Evolutionary conservation across 495 filamentous ascomycete species (phyloP), one percentile per base, ranked within the genome.

Genomic region (Cetradonia linearis): DNA sequence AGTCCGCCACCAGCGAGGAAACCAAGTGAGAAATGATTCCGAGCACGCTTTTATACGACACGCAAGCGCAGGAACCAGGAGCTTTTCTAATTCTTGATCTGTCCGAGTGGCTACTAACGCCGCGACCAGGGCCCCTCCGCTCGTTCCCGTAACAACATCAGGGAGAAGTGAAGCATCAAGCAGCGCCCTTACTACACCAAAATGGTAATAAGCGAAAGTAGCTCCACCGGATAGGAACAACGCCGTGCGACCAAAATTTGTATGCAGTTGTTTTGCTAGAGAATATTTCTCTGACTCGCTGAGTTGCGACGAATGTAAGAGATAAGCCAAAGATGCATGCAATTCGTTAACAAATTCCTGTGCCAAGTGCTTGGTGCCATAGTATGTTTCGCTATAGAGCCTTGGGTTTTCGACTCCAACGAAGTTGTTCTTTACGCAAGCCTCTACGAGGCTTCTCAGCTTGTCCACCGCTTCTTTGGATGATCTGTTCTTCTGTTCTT

Each of bases 391-490:
- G 65, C 87, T 92, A 70, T 98, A 98, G 14, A 98, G 77, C 42
- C 89, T 78, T 25, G 93, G 84, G 63, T 95, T 96, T 73, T 98
- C 93, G n/a, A 93, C 83, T 0, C 93, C 93, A 11, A 86, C 88
- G 72, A 96, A 97, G 68, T 97, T 97, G 70, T 88, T 94, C 80
- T 96, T 98, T 61, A 97, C 86, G 66, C 91, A 96, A 18, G 86
- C 86, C 74, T 96, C 91, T 34, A 93, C 74, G 52, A 97, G 70
- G 9, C 74, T 77, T 49, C 83, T 83, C 50, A 98, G 74, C 37
- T 90, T 88, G 59, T 91, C 86, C 7, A 86, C 72, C 0, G 82
- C 76, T 53, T 78, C 73, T 58, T 69, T 68, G 58, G 66, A 40
- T 46, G 64, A 31, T 10, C 62, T 56, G 27, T 55, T 64, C 31